Evolutionary conservation across 495 filamentous ascomycete species (phyloP).

Genomic region (Staphylotrichum longicolle): DNA sequence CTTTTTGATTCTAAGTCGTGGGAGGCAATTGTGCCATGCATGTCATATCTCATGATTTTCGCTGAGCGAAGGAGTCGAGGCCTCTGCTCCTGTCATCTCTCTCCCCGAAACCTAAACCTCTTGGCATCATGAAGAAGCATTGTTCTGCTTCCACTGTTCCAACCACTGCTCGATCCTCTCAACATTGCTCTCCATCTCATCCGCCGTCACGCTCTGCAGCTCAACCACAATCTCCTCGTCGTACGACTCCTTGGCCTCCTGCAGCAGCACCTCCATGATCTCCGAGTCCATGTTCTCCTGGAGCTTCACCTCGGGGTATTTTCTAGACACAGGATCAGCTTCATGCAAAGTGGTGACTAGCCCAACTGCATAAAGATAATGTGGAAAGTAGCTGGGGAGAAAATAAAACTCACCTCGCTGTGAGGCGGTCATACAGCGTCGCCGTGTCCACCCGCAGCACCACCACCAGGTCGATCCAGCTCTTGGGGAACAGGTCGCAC

Average conservation of each 20-base stretch:
- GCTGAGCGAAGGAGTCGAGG: not conserved
- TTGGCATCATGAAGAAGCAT: slow-evolving; percentile 21
- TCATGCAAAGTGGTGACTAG: no score
- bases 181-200: slow-evolving; percentile 84
- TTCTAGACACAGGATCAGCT: slow-evolving; percentile 40
- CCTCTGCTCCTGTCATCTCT: not conserved
- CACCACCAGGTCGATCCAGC: slow-evolving; percentile 93
- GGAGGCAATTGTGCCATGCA: not conserved
- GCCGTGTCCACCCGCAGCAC: slow-evolving; percentile 79
- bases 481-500: slow-evolving; percentile 90
- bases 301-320: slow-evolving; percentile 80
- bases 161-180: slow-evolving; percentile 81
- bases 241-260: slow-evolving; percentile 86
- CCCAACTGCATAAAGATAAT: no score
- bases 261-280: slow-evolving; percentile 91
- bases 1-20: no score
- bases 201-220: slow-evolving; percentile 73
- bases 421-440: slow-evolving; percentile 81
- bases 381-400: not conserved
- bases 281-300: slow-evolving; percentile 96
- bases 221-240: slow-evolving; percentile 89
- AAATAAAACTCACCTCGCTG: slow-evolving; percentile 53
- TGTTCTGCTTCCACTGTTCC: slow-evolving; percentile 72
- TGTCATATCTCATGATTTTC: slow-evolving; percentile 9
- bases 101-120: not conserved